phyloP scores from a whole-genome alignment of 2,329 filamentous ascomycete genomes.

The Diplocarpon mali region DNA sequence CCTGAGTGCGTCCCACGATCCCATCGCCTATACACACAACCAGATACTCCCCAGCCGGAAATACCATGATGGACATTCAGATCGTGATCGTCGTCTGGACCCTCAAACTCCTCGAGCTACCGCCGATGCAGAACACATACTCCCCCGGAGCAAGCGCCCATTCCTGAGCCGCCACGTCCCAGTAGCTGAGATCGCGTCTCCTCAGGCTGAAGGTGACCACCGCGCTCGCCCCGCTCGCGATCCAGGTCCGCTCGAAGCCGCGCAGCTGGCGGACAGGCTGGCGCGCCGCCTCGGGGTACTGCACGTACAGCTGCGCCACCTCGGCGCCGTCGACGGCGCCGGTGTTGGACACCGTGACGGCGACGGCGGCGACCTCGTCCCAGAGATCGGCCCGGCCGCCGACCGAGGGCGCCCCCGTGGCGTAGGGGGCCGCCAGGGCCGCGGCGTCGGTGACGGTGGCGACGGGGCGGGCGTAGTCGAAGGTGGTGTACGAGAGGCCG shows the following conservation, averaged over 20 bases:
- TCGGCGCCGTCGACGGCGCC: slow-evolving; percentile 42
- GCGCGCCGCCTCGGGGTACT: slow-evolving; percentile 29
- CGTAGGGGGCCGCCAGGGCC: neutral
- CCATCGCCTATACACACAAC: too few relatives aligned
- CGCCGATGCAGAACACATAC: slow-evolving; percentile 18
- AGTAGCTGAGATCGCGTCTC: slow-evolving; percentile 43
- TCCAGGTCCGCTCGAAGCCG: slow-evolving; percentile 47
- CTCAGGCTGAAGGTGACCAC: slow-evolving; percentile 32
- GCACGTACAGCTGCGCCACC: slow-evolving; percentile 38
- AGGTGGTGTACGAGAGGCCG: slow-evolving; percentile 46
- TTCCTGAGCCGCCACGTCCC: slow-evolving; percentile 47
- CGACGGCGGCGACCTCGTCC: slow-evolving; percentile 48
- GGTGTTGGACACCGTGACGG: slow-evolving; percentile 49
- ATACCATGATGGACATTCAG: too few relatives aligned
- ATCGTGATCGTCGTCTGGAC: too few relatives aligned
- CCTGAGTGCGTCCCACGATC: too few relatives aligned
- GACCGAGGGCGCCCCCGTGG: slow-evolving; percentile 5
- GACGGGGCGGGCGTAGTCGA: slow-evolving; percentile 26
- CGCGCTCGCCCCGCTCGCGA: slow-evolving; percentile 36
- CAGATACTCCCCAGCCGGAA: too few relatives aligned
- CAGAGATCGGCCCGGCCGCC: slow-evolving; percentile 51
- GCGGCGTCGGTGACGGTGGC: slow-evolving; percentile 7
- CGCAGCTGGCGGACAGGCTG: slow-evolving; percentile 44
- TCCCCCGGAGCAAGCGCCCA: slow-evolving; percentile 37
- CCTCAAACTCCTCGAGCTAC: slow-evolving; percentile 22